phyloP scores from a whole-genome alignment of 805 yeast genomes.

The Lipomyces mesembrius region DNA sequence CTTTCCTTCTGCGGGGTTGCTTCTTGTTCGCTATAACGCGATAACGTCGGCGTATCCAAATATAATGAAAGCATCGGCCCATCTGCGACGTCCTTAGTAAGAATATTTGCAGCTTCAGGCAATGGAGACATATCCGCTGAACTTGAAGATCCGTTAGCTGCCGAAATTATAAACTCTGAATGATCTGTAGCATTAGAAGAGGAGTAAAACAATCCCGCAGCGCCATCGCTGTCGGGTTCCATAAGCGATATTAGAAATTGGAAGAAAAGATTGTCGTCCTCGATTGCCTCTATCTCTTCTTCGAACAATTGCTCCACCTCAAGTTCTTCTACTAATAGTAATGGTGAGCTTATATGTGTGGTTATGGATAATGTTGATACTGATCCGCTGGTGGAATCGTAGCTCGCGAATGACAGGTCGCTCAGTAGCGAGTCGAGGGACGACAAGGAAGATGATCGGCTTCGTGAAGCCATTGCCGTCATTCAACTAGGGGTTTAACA shows the following conservation, averaged over 20 bases:
- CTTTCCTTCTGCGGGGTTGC: background rate
- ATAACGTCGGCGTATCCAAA: background rate
- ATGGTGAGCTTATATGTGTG: too few species aligned
- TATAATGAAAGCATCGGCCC: background rate
- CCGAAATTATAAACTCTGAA: background rate
- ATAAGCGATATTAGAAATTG: background rate
- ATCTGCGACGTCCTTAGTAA: background rate
- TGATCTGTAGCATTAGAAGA: background rate
- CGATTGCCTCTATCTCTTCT: background rate
- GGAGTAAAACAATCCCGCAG: background rate
- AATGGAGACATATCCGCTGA: background rate
- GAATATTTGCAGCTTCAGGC: background rate
- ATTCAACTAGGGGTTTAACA: too few species aligned
- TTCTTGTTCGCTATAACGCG: background rate
- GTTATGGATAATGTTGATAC: too few species aligned
- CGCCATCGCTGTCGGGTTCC: background rate
- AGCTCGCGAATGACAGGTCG: too few species aligned
- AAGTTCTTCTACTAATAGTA: too few species aligned
- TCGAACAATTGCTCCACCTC: background rate
- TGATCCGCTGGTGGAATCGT: too few species aligned
- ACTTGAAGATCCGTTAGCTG: background rate
- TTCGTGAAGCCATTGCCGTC: too few species aligned
- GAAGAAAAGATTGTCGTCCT: background rate
- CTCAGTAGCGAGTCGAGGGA: too few species aligned
- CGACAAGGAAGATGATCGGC: too few species aligned